These are phyloP conservation scores for Pseudophaeomoniella oleicola DNA, from an alignment of 2,329 filamentous ascomycete genomes.

Conservation along the genomic window DNA sequence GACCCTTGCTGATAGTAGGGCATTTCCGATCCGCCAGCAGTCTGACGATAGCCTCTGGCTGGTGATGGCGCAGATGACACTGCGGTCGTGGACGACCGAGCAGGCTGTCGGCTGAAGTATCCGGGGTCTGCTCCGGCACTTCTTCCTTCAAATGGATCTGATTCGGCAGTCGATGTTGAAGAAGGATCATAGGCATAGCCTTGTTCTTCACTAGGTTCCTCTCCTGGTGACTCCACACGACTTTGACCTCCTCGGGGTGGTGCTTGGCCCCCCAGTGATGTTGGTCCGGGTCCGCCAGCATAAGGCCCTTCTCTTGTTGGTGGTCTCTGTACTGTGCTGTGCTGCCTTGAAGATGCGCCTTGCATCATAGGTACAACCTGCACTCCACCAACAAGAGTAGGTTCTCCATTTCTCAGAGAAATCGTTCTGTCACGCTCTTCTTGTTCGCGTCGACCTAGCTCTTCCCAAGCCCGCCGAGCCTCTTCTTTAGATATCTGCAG, in stretches of 20 bases:
- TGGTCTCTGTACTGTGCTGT: constrained; percentile 28
- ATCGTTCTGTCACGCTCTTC: constrained; percentile 77
- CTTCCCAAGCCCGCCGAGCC: constrained; percentile 90
- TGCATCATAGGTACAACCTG: constrained; percentile 90
- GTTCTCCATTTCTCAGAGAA: constrained; percentile 73
- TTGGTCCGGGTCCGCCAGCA: constrained; percentile 18
- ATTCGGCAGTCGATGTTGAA: constrained; percentile 14
- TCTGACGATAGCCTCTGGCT: constrained; percentile 9
- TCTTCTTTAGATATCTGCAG: constrained; percentile 92
- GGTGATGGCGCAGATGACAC: constrained; percentile 12
- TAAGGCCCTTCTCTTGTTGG: constrained; percentile 31
- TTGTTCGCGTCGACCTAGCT: constrained; percentile 82
- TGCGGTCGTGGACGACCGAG: constrained; percentile 12
- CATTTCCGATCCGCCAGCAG: constrained; percentile 5
- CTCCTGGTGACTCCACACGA: not conserved
- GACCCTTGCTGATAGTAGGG: not conserved
- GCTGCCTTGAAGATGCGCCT: constrained; percentile 44
- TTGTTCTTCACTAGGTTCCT: not conserved
- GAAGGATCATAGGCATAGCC: not conserved
- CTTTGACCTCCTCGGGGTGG: not conserved
- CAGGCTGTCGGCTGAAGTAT: constrained; percentile 14
- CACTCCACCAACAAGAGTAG: constrained; percentile 80
- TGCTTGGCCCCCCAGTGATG: constrained; percentile 16
- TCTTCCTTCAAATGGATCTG: constrained; percentile 20
- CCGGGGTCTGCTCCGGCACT: constrained; percentile 15